Evolutionary conservation across 2,329 filamentous ascomycete species (phyloP), one percentile per base, ranked within the genome.

Genomic region (Alternaria gaisen): DNA sequence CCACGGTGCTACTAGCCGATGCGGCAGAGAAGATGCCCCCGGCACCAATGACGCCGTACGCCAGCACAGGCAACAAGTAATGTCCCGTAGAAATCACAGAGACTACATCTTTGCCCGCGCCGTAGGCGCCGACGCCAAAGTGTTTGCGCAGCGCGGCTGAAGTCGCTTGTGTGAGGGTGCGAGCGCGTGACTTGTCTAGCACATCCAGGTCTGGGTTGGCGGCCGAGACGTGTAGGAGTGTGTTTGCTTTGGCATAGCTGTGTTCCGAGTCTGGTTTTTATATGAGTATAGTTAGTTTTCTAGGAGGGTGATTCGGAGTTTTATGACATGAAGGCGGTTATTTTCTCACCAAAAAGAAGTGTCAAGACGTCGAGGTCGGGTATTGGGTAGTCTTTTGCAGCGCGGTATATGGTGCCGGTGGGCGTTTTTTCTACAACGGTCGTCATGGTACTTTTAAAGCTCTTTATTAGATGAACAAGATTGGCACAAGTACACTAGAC

Each of bases 21-120:
- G 85, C 85, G 5, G 85, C 83, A 7, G 85, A 86, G 66, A 86
- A 89, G 26, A 89, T 82, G 18, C 86, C 87, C 1, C 84, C 86
- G 2, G 86, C 86, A 4, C 85, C 87, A 46, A 89, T 80, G 53
- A 87, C 82, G 14, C 83, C 84, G 64, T 82, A 88, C 68, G 87
- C 86, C 1, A 87, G 65, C 12, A 83, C 79, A 0, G 86, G 82
- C 0, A 88, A 78, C 5, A 87, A 78, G 46, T 83, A 83, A 65
- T 88, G 84, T 2, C 87, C 87, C 0, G 83, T 83, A 1, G 84
- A 86, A 28, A 88, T 83, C 18, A 83, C 81, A 4, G 87, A 83
- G 14, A 88, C 84, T 5, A 88, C 83, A 64, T 78, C 73, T 53
- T 81, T 80, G 36, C 78, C 81, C 0, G 82, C 78, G 0, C 85